Base-by-base conservation (phyloP, 768 basidiomycete species). In the Phaeotremella fagi region DNA sequence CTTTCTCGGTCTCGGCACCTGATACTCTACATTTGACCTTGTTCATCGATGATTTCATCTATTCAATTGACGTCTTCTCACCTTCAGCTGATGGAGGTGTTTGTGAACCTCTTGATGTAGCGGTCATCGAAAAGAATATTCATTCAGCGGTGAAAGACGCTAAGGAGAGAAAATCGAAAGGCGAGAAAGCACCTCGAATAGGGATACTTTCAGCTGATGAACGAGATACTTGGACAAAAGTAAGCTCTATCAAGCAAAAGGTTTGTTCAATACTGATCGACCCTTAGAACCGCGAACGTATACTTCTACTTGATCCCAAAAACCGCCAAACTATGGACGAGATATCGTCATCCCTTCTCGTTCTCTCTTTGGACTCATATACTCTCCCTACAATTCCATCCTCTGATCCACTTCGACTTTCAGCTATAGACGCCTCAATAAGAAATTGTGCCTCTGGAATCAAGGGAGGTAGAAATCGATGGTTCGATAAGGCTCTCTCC, bases 401-500 rank as follows among this genome's bases (percentile, higher is more conserved):
- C 15, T 36, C 43, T 12, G 66, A 69, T 55, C 68, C 68, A 24
- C 52, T 64, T 3, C 62, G 55, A 42, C 66, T 51, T 16, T 71
- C 70, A 1, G 76, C 80, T 47, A 73, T 89, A 37, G 83, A 88
- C 63, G 81, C 85, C 1, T 90, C 92, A 65, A 79, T 92, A 16
- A 82, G 82, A 57, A 82, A 85, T 51, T 80, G 85, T 45, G 84
- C 87, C 20, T 81, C 82, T 0, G 84, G 84, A 1, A 64, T 74
- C 1, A 75, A 79, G 52, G 83, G 82, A 53, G 81, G 83, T 4
- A 77, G 80, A 37, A 95, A 95, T 64, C 79, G 94, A 28, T 95
- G 89, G 81, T 88, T 84, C 71, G 92, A 98, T 77, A 98, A 95
- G 74, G 80, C 85, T 1, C 81, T 86, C 33, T 85, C 84, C 3